Conservation (phyloP, 2,329 filamentous ascomycete species). For the Aschersonia sp. region DNA sequence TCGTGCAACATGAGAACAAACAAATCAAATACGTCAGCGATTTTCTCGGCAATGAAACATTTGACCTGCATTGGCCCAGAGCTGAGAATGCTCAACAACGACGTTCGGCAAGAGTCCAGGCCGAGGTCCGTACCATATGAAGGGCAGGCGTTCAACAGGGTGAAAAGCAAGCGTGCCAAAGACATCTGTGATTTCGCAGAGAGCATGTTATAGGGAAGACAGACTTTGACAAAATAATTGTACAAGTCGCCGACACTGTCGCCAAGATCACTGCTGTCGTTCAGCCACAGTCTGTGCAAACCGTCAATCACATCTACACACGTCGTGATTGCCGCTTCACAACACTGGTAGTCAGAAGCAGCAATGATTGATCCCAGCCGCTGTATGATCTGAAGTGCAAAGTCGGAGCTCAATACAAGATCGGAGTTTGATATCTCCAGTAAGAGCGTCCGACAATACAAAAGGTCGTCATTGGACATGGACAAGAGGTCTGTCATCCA, state of each 20-base stretch:
- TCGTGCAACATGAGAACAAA: constrained; percentile 78
- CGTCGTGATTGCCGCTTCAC: constrained; percentile 56
- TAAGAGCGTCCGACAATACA: constrained; percentile 35
- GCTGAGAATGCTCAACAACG: constrained; percentile 58
- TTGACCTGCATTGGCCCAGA: constrained; percentile 57
- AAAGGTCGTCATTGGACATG: constrained; percentile 36
- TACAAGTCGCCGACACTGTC: constrained; percentile 64
- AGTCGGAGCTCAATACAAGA: constrained; percentile 30
- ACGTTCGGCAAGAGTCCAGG: constrained; percentile 49
- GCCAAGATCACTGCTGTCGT: constrained; percentile 43
- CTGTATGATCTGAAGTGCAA: constrained; percentile 32
- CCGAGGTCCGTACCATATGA: constrained; percentile 48
- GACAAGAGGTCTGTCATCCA: constrained; percentile 36
- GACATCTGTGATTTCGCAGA: constrained; percentile 55
- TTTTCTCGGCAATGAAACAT: constrained; percentile 53
- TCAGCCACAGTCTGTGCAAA: constrained; percentile 49
- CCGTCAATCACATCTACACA: constrained; percentile 55
- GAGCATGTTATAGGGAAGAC: constrained; percentile 52
- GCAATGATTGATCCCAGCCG: constrained; percentile 36
- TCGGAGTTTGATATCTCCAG: constrained; percentile 39
- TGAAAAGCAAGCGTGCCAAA: constrained; percentile 55
- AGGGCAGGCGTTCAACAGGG: constrained; percentile 51
- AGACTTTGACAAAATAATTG: constrained; percentile 55
- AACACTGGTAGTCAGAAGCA: constrained; percentile 50
- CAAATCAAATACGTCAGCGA: constrained; percentile 64